phyloP scores from a whole-genome alignment of 345 rosid genomes.

The Cardiospermum halicacabum region DNA sequence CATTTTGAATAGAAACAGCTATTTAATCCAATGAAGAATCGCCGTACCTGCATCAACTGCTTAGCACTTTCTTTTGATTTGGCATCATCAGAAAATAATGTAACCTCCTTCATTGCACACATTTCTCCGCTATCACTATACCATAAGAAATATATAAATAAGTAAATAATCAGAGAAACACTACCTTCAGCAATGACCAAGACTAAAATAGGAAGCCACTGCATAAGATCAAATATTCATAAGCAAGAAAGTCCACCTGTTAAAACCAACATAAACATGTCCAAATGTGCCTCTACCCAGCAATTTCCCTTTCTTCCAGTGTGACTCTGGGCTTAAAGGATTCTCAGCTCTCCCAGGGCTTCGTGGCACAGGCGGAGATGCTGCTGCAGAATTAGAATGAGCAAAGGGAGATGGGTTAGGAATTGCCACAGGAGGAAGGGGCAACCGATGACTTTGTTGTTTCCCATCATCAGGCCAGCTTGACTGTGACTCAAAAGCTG shows the following conservation, averaged over 20 bases:
- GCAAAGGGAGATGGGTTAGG: conserved; percentile 55
- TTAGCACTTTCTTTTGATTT: conserved; percentile 63
- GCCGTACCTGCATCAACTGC: conserved; percentile 52
- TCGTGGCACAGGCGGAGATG: conserved; percentile 72
- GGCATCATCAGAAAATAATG: conserved; percentile 54
- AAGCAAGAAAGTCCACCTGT: conserved; percentile 39
- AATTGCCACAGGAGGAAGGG: conserved; percentile 54
- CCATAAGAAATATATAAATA: neutral
- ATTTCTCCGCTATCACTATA: conserved; percentile 57
- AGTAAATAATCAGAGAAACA: conserved; percentile 11
- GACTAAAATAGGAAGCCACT: neutral
- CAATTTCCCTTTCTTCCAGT: conserved; percentile 72
- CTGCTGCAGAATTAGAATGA: conserved; percentile 61
- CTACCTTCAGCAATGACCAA: conserved; percentile 6
- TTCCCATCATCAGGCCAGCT: conserved; percentile 64
- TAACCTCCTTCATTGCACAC: conserved; percentile 72
- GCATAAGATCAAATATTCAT: neutral
- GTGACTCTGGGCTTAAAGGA: conserved; percentile 50
- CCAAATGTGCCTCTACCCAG: conserved; percentile 87
- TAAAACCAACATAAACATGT: conserved; percentile 69
- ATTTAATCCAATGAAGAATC: neutral
- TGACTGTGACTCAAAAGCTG: conserved; percentile 37
- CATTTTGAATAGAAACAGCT: conserved; percentile 1
- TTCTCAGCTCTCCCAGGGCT: conserved; percentile 72
- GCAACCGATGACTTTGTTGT: conserved; percentile 59